These are phyloP conservation scores for Chrysosporium keratinophilum DNA, from an alignment of 2,329 filamentous ascomycete genomes.

Conservation along the genomic window DNA sequence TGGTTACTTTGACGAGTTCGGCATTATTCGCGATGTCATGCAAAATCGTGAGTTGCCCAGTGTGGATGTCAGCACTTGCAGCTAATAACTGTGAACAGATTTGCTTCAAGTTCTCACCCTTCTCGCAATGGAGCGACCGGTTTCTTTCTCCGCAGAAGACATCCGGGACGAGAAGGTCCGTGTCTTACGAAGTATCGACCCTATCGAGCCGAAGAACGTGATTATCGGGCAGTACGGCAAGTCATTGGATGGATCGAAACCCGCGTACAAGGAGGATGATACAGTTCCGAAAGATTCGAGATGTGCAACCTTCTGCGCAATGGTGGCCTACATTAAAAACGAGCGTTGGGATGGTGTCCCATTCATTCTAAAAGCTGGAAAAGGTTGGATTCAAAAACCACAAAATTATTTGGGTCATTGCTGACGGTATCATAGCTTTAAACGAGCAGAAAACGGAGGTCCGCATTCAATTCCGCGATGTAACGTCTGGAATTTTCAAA, in stretches of 20 bases:
- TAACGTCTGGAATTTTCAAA: slow-evolving; percentile 98
- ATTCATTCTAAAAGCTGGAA: slow-evolving; percentile 98
- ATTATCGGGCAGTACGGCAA: slow-evolving; percentile 98
- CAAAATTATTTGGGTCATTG: background rate
- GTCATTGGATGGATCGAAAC: slow-evolving; percentile 91
- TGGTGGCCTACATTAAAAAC: slow-evolving; percentile 98
- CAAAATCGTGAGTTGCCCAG: slow-evolving; percentile 63
- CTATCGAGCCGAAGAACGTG: slow-evolving; percentile 98
- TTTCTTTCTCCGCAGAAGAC: slow-evolving; percentile 96
- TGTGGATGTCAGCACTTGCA: background rate
- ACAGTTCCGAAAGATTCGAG: slow-evolving; percentile 95
- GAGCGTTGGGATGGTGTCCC: slow-evolving; percentile 98
- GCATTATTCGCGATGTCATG: slow-evolving; percentile 99
- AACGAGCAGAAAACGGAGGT: slow-evolving; percentile 99
- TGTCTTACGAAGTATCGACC: slow-evolving; percentile 82
- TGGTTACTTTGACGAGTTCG: slow-evolving; percentile 98
- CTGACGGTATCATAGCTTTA: slow-evolving; percentile 47
- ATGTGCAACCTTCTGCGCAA: slow-evolving; percentile 94
- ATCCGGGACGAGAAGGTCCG: slow-evolving; percentile 97
- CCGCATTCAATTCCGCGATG: slow-evolving; percentile 98
- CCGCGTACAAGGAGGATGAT: slow-evolving; percentile 96
- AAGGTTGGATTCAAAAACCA: slow-evolving; percentile 40
- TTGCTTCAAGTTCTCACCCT: slow-evolving; percentile 91
- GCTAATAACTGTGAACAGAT: slow-evolving; percentile 40
- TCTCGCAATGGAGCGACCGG: slow-evolving; percentile 93